Evolutionary conservation across 805 yeast genomes (phyloP), one percentile per base, ranked within the genome.

Genomic region (Wickerhamiella sorbophila): DNA sequence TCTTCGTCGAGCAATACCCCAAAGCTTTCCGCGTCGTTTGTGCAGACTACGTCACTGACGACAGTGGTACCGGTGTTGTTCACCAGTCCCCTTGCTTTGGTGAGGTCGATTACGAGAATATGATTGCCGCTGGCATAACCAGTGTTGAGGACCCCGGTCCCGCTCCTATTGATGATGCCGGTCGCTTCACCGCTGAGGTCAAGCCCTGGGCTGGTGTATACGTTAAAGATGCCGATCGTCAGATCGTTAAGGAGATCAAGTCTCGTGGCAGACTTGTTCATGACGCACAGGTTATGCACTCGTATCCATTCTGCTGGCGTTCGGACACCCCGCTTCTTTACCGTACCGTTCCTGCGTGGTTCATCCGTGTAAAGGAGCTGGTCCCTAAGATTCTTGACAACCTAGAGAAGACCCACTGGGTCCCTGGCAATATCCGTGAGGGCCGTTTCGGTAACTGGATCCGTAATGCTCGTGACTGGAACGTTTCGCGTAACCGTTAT

Each of bases 221-320:
- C 57, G 96, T 91, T 51, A 91, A 91, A 68, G 95, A 85, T 56
- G 96, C 97, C 37, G 98, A 91, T 64, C 77, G 85, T 54, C 71
- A 74, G 56, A 88, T 91, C 59, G 85, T 91, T 63, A 87, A 85
- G 65, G 66, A 73, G 49, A 70, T 91, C 59, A 82, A 91, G 45
- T 82, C 75, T 41, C 62, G 69, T 32, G 97, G 94, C 40, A 73
- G 79, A 51, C 52, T 91, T 31, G 68, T 91, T 50, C 72, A 76
- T 34, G 79, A 77, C 44, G 68, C 84, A 34, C 97, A 91, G 70
- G 71, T 87, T 52, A 77, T 78, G 66, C 99, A 91, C 72, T 80
- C 94, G 63, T 91, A 91, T 65, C 98, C 99, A 56, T 91, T 91
- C 80, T 91, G 99, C 70, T 91, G 99, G 99, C 81, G 99, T 74